Evolutionary conservation across 2,329 filamentous ascomycete species (phyloP).

Genomic region (Verticillium tricorpus): DNA sequence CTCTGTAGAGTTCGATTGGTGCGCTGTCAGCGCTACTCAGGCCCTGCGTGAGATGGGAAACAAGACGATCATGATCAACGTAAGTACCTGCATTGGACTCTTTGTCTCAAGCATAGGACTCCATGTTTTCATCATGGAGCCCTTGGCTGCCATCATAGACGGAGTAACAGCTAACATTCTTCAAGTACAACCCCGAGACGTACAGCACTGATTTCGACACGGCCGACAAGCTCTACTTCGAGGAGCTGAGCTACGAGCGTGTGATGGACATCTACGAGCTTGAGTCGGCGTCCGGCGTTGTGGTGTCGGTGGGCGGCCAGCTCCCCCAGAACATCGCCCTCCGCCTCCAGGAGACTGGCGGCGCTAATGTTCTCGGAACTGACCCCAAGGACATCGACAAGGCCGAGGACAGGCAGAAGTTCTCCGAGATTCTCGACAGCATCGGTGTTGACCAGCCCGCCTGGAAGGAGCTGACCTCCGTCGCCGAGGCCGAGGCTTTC

Average conservation of each 20-base stretch:
- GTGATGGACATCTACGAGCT: slow-evolving; percentile 99
- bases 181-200: slow-evolving; percentile 72
- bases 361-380: slow-evolving; percentile 87
- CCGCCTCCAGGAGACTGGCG: slow-evolving; percentile 84
- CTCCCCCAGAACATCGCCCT: slow-evolving; percentile 97
- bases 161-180: slow-evolving; percentile 2
- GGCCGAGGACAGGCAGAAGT: slow-evolving; percentile 97
- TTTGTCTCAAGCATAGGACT: background rate
- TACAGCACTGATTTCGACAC: slow-evolving; percentile 80
- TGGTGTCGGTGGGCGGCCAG: slow-evolving; percentile 94
- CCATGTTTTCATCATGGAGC: background rate
- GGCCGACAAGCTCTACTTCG: slow-evolving; percentile 91
- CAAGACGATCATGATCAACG: slow-evolving; percentile 97
- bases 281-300: slow-evolving; percentile 77
- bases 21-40: slow-evolving; percentile 83
- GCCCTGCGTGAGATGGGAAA: slow-evolving; percentile 82
- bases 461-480: slow-evolving; percentile 95
- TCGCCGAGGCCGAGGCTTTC: slow-evolving; percentile 81
- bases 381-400: slow-evolving; percentile 94
- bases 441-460: slow-evolving; percentile 96
- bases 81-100: slow-evolving; percentile 29
- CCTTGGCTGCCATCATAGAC: background rate
- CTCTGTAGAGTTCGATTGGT: slow-evolving; percentile 99
- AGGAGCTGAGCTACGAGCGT: slow-evolving; percentile 92
- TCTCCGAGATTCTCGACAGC: slow-evolving; percentile 93